Evolutionary conservation across 345 rosid species (phyloP).

Genomic region (Acer saccharum): DNA sequence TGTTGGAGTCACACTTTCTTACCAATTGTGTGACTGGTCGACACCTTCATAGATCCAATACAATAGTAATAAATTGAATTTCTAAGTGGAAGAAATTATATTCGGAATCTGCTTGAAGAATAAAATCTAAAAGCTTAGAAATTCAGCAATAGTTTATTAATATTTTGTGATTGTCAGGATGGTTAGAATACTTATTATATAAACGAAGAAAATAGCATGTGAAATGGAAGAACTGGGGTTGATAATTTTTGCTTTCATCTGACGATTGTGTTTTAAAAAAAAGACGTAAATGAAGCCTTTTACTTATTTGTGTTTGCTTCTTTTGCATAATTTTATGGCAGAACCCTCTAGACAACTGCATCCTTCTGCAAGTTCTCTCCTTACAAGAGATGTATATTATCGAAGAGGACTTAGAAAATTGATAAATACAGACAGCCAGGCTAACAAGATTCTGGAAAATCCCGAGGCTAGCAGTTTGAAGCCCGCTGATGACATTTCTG

Average conservation of each 20-base stretch:
- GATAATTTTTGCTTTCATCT: neutral
- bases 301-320: neutral
- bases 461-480: conserved; percentile 26
- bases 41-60: neutral
- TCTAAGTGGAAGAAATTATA: neutral
- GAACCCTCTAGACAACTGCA: conserved; percentile 31
- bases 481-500: conserved; percentile 27
- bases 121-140: neutral
- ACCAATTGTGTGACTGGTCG: neutral
- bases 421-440: conserved; percentile 26
- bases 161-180: neutral
- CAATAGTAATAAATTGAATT: neutral
- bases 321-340: conserved; percentile 10
- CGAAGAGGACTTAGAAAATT: conserved; percentile 47
- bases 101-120: neutral
- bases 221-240: neutral
- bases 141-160: neutral
- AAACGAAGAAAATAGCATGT: neutral
- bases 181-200: neutral
- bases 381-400: conserved; percentile 32
- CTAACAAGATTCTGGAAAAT: conserved; percentile 25
- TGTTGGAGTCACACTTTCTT: neutral
- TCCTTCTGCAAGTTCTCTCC: conserved; percentile 40
- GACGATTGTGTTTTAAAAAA: too few species aligned
- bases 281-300: neutral